Evolutionary conservation across 2,329 filamentous ascomycete species (phyloP), one percentile per base, ranked within the genome.

Genomic region (Cryphonectria parasitica): DNA sequence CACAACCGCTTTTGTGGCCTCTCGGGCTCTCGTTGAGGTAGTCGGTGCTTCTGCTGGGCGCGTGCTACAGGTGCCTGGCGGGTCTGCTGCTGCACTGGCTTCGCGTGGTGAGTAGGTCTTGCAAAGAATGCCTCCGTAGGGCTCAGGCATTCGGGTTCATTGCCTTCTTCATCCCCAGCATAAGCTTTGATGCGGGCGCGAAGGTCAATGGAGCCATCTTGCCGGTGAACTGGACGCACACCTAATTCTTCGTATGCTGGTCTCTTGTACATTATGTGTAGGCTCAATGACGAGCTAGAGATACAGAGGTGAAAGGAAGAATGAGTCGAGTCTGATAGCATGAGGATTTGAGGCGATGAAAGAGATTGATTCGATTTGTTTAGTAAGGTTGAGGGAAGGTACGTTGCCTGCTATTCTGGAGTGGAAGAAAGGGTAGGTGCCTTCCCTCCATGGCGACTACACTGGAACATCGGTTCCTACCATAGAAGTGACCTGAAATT

Each of bases 41-140:
- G n/a, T 25, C 43, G 56, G 34, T 68, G 65, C 56, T 72, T 52
- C 17, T 60, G 41, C 17, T 60, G 41, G 13, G 36, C 56, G 39
- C 34, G 68, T 19, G 41, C 39, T 15, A 31, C 34, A 13, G 65
- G 54, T 15, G 17, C 36, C 39, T 61, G 15, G 39, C 36, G 61
- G 34, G 34, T 28, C 17, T 67, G 36, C 36, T 39, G 36, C 36
- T 11, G 52, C 17, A 19, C 22, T 10, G 62, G 66, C 25, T 43
- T 64, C 11, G 25, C 39, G 28, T 34, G 49, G 10, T 28, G 62
- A 62, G 49, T 64, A 19, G 61, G 69, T 19, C 56, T 71, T 31
- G 69, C 71, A 13, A 72, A 72, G 69, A 72, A 72, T 1, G 66
- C 69, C 13, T 67, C 69, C 2, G 71, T 72, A 17, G 65, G 62